Evolutionary conservation across 306 rosid genomes (phyloP).

Genomic region (Biancaea sappan): DNA sequence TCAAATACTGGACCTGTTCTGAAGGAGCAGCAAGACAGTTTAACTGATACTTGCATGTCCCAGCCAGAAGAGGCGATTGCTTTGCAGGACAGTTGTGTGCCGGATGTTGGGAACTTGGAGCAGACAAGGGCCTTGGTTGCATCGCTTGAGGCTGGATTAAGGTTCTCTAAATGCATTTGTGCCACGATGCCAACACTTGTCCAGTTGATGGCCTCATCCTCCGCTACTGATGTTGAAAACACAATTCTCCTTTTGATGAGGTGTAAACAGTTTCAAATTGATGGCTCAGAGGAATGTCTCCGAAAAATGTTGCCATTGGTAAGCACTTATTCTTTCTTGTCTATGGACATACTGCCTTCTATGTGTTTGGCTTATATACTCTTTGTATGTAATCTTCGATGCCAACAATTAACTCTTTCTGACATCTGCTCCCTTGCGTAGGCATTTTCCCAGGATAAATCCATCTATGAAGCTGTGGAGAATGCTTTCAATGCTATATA

Average conservation of each 20-base stretch:
- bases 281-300: conserved; percentile 89
- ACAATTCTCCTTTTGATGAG: conserved; percentile 94
- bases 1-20: conserved; percentile 40
- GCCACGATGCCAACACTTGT: conserved; percentile 81
- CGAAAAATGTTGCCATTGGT: conserved; percentile 96
- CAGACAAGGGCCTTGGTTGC: conserved; percentile 97
- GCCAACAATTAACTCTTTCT: conserved; percentile 28
- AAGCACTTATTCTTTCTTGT: conserved; percentile 33
- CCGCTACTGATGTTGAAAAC: conserved; percentile 89
- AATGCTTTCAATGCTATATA: conserved; percentile 82
- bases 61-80: conserved; percentile 48
- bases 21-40: conserved; percentile 64
- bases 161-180: conserved; percentile 81
- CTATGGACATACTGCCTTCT: conserved; percentile 9
- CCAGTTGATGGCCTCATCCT: conserved; percentile 95
- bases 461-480: conserved; percentile 97
- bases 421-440: conserved; percentile 41
- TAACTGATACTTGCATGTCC: conserved; percentile 69
- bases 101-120: conserved; percentile 93
- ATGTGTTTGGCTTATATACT: conserved; percentile 11
- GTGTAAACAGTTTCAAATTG: conserved; percentile 93
- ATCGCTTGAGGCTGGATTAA: conserved; percentile 89
- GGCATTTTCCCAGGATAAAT: conserved; percentile 96
- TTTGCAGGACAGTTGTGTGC: conserved; percentile 64
- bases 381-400: conserved; percentile 4